Evolutionary conservation across 345 rosid genomes (phyloP).

Genomic region (Eucalyptus guilfoylei): DNA sequence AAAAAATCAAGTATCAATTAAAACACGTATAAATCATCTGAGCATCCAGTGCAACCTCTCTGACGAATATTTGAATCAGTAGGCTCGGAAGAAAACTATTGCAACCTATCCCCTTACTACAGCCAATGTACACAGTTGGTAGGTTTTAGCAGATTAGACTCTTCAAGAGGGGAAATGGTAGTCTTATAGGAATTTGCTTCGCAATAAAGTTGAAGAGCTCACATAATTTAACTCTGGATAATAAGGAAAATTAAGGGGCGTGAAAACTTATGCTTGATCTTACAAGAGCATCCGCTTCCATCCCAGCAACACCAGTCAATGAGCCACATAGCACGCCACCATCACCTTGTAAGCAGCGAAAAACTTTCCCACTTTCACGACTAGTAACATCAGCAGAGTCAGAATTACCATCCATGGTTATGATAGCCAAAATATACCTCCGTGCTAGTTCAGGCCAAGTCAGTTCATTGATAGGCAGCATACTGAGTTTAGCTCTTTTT

Average conservation of each 20-base stretch:
- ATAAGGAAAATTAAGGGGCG: not conserved
- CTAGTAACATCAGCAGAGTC: constrained; percentile 75
- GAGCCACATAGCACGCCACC: constrained; percentile 96
- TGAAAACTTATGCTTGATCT: constrained; percentile 10
- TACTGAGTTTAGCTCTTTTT: constrained; percentile 55
- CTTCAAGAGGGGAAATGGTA: not conserved
- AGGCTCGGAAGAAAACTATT: not conserved
- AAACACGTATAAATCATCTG: not conserved
- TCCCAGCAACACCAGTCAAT: constrained; percentile 83
- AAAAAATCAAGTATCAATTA: not conserved
- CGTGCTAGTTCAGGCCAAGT: constrained; percentile 98
- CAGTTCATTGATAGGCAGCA: constrained; percentile 80
- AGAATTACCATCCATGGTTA: constrained; percentile 77
- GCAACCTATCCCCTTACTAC: not conserved
- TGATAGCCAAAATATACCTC: constrained; percentile 66
- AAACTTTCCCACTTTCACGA: constrained; percentile 82
- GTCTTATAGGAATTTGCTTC: not conserved
- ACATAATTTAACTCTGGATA: not conserved
- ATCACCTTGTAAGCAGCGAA: constrained; percentile 94
- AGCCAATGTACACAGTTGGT: not conserved
- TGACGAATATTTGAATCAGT: not conserved
- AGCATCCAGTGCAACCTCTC: not conserved
- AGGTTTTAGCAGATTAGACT: not conserved
- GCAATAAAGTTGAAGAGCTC: not conserved
- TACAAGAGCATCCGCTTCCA: constrained; percentile 98